These are phyloP conservation scores for Aureobasidium sp. DNA, from an alignment of 2,329 filamentous ascomycete genomes.

Conservation along the genomic window DNA sequence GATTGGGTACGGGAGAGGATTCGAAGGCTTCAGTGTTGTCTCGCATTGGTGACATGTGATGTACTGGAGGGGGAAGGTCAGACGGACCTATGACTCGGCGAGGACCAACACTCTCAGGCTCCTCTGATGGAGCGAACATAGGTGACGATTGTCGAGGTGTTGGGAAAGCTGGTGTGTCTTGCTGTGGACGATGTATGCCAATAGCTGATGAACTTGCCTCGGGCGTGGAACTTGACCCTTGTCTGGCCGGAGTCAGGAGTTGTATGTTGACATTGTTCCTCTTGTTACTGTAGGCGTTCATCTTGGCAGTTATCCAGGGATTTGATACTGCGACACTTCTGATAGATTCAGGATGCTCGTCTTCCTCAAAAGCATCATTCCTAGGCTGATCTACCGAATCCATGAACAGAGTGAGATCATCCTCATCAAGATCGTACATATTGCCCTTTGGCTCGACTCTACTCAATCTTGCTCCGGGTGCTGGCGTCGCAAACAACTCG, in stretches of 20 bases:
- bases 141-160: constrained; percentile 30
- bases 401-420: constrained; percentile 24
- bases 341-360: constrained; percentile 25
- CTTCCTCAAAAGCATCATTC: constrained; percentile 23
- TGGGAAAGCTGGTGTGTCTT: constrained; percentile 17
- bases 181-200: not conserved
- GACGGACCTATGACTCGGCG: not conserved
- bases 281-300: constrained; percentile 33
- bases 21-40: not conserved
- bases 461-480: not conserved
- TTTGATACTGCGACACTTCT: constrained; percentile 35
- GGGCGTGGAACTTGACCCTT: not conserved
- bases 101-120: not conserved
- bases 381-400: constrained; percentile 9
- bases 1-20: not conserved
- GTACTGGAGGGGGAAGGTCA: not conserved
- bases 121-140: not conserved
- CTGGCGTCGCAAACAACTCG: constrained; percentile 1
- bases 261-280: constrained; percentile 14
- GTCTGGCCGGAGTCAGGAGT: constrained; percentile 15
- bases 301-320: constrained; percentile 44
- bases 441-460: constrained; percentile 20
- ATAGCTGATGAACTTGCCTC: constrained; percentile 8
- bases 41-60: not conserved
- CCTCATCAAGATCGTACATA: constrained; percentile 33